phyloP scores from a whole-genome alignment of 306 rosid genomes.

The Trichosanthes truncata region DNA sequence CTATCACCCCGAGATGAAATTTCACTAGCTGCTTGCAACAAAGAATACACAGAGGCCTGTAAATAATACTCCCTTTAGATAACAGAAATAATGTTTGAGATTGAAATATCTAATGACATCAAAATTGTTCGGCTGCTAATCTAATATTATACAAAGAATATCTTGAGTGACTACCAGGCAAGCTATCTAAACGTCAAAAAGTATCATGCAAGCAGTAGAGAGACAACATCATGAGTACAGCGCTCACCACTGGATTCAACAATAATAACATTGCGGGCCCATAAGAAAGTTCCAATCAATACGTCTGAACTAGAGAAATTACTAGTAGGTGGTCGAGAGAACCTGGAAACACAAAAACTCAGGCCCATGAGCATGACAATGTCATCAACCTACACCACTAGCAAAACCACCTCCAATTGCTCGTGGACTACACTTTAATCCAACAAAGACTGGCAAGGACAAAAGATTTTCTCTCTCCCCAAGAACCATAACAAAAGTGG shows the following conservation, averaged over 20 bases:
- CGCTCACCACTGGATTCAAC: neutral
- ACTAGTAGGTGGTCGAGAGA: neutral
- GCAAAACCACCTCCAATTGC: no score
- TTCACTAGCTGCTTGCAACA: conserved; percentile 84
- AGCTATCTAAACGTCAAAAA: neutral
- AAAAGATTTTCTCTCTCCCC: no score
- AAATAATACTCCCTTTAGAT: conserved; percentile 20
- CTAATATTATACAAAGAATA: neutral
- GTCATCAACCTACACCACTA: no score
- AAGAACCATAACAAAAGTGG: no score
- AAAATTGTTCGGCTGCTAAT: neutral
- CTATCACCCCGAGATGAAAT: conserved; percentile 61
- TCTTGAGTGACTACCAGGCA: neutral
- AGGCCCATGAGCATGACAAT: no score
- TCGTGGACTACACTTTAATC: no score
- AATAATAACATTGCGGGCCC: neutral
- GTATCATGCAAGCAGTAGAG: neutral
- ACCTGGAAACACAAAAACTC: no score
- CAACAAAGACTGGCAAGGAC: no score
- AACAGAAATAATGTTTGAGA: conserved; percentile 1
- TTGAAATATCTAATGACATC: neutral
- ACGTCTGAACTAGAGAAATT: neutral
- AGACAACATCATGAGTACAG: neutral
- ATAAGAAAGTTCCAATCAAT: neutral
- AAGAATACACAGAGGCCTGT: conserved; percentile 86